These are phyloP conservation scores for Selenicereus undatus DNA, from an alignment of 148 eudicot genomes.

Conservation along the genomic window DNA sequence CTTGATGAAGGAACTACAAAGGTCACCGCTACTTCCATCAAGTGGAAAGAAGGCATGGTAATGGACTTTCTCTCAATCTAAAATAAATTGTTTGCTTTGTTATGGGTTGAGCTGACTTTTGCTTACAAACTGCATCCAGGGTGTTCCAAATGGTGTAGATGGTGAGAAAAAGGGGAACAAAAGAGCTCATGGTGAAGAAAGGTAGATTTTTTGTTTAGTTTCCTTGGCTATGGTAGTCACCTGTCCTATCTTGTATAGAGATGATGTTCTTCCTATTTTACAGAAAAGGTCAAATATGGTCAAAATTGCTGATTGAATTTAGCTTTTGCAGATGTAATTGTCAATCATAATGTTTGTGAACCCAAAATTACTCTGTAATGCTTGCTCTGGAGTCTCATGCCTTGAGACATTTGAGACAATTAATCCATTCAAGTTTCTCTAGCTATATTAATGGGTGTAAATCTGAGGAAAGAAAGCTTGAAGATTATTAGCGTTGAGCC, in stretches of 20 bases:
- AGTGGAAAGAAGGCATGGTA: constrained; percentile 98
- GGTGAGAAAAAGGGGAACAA: constrained; percentile 81
- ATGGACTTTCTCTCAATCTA: constrained; percentile 16
- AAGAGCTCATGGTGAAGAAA: constrained; percentile 72
- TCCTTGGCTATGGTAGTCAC: background rate
- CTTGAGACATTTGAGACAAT: background rate
- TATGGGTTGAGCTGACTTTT: constrained; percentile 1
- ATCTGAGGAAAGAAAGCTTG: too few relatives aligned
- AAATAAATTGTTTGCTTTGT: background rate
- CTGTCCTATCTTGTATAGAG: background rate
- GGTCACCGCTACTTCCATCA: constrained; percentile 72
- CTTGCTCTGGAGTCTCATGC: background rate
- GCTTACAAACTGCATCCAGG: constrained; percentile 37
- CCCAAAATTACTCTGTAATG: background rate
- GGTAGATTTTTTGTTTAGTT: constrained; percentile 37
- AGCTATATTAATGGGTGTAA: too few relatives aligned
- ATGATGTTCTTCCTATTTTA: background rate
- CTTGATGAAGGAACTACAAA: constrained; percentile 85
- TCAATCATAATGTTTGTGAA: background rate
- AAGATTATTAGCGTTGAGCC: too few relatives aligned
- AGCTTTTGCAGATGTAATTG: background rate
- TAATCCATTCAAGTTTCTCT: background rate
- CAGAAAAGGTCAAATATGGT: background rate
- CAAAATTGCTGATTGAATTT: background rate
- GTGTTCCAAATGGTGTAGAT: constrained; percentile 60